Base-by-base conservation (phyloP, 2,329 filamentous ascomycete species). In the Fusarium anguioides region DNA sequence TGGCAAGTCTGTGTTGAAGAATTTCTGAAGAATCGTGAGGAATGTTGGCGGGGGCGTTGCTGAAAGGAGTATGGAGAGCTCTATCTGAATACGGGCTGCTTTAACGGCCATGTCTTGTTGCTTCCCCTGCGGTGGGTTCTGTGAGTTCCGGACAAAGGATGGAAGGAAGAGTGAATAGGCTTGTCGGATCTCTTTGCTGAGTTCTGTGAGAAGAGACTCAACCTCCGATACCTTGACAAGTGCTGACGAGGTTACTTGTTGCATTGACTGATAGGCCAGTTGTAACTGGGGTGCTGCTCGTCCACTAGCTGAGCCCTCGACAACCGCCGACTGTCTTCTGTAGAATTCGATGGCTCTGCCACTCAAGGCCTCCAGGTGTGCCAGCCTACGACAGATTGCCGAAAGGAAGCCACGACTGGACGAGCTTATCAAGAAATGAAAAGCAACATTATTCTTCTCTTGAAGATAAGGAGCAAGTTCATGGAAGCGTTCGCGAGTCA, bases 341-440 rank as follows among this genome's bases (percentile, higher is more conserved):
- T 83, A 87, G 72, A 83, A 87, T 6, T 81, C 79, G 12, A 84
- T 82, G 4, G 86, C 83, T 39, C 81, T 78, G 31, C 76, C 77
- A 37, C 84, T 83, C 10, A 87, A 76, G 6, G 66, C 68, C 52
- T 88, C 83, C 66, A 91, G 79, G 64, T 88, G 84, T 6, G 80
- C 77, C 21, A 94, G 81, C 27, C 89, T 86, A 37, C 88, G 88
- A 75, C 88, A 91, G 45, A 89, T 83, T 27, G 91, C 88, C 24
- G 87, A 87, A 21, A 96, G 82, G 65, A 95, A 90, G 20, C 88
- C 87, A 14, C 93, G 87, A 12, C 90, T 90, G 50, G 91, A 88
- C 27, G 91, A 94, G 72, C 89, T 91, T 27, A 96, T 84, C 20
- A 96, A 75, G 41, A 90, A 79, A 66, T 90, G 87, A 12, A 90